Conservation (phyloP, 1,284 basidiomycete species). For the Lignosus rhinocerotis region DNA sequence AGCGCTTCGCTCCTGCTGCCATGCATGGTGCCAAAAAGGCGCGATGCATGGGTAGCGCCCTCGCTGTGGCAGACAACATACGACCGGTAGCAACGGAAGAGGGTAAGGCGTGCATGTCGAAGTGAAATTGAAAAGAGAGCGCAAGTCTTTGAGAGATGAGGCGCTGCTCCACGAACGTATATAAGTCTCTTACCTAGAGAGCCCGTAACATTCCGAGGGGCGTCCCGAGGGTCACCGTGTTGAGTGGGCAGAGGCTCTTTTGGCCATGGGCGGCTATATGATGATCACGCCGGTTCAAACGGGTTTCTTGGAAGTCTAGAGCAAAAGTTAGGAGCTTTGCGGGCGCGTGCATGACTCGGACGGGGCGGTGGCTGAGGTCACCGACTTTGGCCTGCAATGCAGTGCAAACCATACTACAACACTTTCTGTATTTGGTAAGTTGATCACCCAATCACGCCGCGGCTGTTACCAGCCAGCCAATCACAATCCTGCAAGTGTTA, state of each 20-base stretch:
- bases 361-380: neutral
- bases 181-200: constrained; percentile 14
- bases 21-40: constrained; percentile 15
- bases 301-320: neutral
- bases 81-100: constrained; percentile 15
- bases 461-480: neutral
- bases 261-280: neutral
- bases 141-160: neutral
- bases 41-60: constrained; percentile 17
- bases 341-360: neutral
- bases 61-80: constrained; percentile 16
- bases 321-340: neutral
- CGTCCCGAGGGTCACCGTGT: constrained; percentile 25
- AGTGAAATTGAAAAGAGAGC: neutral
- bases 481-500: neutral
- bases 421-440: neutral
- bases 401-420: neutral
- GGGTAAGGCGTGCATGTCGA: constrained; percentile 14
- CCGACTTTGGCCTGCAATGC: neutral
- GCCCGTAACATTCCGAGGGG: constrained; percentile 28
- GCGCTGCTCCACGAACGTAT: constrained; percentile 11
- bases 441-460: neutral
- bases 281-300: neutral
- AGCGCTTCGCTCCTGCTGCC: constrained; percentile 15
- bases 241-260: neutral